Evolutionary conservation across 2,329 filamentous ascomycete species (phyloP).

Genomic region (Ascochyta viciae-villosae): DNA sequence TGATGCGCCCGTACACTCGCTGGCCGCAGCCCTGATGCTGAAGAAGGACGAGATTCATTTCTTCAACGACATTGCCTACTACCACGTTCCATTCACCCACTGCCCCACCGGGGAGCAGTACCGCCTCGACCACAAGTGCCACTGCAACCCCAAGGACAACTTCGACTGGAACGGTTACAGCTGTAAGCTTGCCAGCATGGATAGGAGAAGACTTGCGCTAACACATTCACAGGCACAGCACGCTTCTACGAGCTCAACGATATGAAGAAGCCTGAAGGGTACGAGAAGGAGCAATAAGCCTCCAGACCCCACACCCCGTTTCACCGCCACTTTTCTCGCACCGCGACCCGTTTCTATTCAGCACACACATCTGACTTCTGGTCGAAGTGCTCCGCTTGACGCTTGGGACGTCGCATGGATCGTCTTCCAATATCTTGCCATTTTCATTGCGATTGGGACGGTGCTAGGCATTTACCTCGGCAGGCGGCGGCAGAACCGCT

Average conservation of each 20-base stretch:
- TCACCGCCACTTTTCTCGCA: conserved; percentile 7
- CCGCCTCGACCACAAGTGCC: conserved; percentile 84
- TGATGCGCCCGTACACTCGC: conserved; percentile 97
- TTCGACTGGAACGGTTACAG: conserved; percentile 99
- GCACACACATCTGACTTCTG: conserved; percentile 30
- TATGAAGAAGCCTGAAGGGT: conserved; percentile 83
- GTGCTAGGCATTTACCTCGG: conserved; percentile 13
- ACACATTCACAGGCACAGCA: conserved; percentile 74
- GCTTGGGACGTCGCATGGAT: conserved; percentile 7
- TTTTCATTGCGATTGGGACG: conserved; percentile 1
- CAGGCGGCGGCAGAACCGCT: conserved; percentile 12
- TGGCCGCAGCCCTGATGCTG: conserved; percentile 84
- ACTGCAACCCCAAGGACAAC: conserved; percentile 95
- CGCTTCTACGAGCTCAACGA: conserved; percentile 85
- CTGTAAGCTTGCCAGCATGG: conserved; percentile 66
- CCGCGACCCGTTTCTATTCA: conserved; percentile 4
- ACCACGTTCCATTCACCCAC: conserved; percentile 96
- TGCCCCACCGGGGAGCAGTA: conserved; percentile 91
- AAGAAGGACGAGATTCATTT: conserved; percentile 96
- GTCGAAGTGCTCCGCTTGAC: conserved; percentile 16
- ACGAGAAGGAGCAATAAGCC: conserved; percentile 69
- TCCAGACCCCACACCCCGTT: conserved; percentile 13
- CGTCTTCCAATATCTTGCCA: neutral
- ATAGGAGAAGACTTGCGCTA: conserved; percentile 13
- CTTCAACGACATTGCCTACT: conserved; percentile 99